Percentiles rank a stretch among this genome's conserved stretches.
Conservation (phyloP, 2,329 filamentous ascomycete species). For the Claviceps humidiphila region DNA sequence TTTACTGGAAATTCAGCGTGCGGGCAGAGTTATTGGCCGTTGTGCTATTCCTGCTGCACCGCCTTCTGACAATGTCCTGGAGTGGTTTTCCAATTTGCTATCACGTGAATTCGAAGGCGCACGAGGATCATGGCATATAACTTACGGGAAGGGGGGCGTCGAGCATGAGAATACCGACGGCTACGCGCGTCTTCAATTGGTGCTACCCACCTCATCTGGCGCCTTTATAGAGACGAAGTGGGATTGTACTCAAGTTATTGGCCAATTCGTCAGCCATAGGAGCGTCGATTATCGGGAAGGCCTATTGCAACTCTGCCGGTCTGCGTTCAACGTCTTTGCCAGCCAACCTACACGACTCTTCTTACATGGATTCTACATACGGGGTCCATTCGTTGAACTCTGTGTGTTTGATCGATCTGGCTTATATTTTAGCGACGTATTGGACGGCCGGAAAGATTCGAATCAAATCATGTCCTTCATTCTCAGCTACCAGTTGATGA, state of each 20-base stretch:
- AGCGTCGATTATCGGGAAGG: slow-evolving; percentile 8
- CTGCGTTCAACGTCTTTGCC: slow-evolving; percentile 15
- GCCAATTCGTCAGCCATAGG: slow-evolving; percentile 5
- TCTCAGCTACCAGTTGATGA: slow-evolving; percentile 19
- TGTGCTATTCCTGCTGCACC: background rate
- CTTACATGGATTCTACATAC: slow-evolving; percentile 23
- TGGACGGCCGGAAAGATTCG: slow-evolving; percentile 18
- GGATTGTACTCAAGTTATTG: slow-evolving; percentile 8
- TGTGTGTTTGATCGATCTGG: slow-evolving; percentile 26
- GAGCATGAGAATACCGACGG: background rate
- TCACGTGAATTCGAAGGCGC: slow-evolving; percentile 5
- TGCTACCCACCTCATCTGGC: background rate
- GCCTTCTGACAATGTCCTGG: slow-evolving; percentile 2
- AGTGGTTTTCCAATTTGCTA: slow-evolving; percentile 8
- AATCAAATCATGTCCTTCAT: slow-evolving; percentile 16
- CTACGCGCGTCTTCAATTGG: background rate
- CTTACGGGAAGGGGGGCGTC: background rate
- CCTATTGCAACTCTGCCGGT: slow-evolving; percentile 9
- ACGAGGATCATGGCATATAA: background rate
- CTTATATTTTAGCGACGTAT: slow-evolving; percentile 17
- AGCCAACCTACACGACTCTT: slow-evolving; percentile 19
- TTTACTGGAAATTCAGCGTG: slow-evolving; percentile 3
- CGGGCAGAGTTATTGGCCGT: background rate
- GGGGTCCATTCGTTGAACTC: slow-evolving; percentile 17
- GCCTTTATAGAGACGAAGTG: slow-evolving; percentile 3